Evolutionary conservation across 2,329 filamentous ascomycete genomes (phyloP).

Genomic region (Neonectria neomacrospora): DNA sequence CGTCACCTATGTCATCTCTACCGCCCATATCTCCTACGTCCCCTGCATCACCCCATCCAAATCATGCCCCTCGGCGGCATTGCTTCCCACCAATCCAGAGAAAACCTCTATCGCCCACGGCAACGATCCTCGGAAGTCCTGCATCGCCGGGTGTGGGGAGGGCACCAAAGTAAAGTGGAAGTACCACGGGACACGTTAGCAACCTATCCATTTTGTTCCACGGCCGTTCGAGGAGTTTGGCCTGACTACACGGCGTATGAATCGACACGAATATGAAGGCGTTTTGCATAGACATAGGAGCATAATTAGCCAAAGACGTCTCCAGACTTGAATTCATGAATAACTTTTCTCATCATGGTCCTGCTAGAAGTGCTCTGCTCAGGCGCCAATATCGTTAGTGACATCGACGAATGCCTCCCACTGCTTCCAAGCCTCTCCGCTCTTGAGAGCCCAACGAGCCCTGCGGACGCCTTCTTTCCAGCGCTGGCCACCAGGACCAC

Average conservation of each 20-base stretch:
- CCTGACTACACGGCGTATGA: slow-evolving; percentile 20
- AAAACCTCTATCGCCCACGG: slow-evolving; percentile 32
- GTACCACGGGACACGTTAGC: slow-evolving; percentile 2
- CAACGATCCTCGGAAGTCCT: slow-evolving; percentile 22
- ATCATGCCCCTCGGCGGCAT: slow-evolving; percentile 11
- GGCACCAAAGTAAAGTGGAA: slow-evolving; percentile 7
- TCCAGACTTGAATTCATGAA: slow-evolving; percentile 18
- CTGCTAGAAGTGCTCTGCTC: slow-evolving; percentile 3
- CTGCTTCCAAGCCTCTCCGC: slow-evolving; percentile 84
- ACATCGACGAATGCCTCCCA: slow-evolving; percentile 87
- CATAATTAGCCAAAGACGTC: slow-evolving; percentile 14
- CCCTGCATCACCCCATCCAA: not conserved
- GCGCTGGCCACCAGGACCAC: slow-evolving; percentile 84
- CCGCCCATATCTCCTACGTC: not conserved
- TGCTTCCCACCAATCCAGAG: slow-evolving; percentile 31
- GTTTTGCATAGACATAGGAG: slow-evolving; percentile 17
- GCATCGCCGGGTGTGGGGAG: slow-evolving; percentile 29
- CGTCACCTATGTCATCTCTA: not conserved
- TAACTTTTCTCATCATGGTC: slow-evolving; percentile 12
- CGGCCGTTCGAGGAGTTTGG: slow-evolving; percentile 1
- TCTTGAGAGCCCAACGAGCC: slow-evolving; percentile 88
- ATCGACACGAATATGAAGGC: slow-evolving; percentile 14
- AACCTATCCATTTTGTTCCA: not conserved
- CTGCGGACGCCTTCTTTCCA: slow-evolving; percentile 96
- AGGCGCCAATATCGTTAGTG: slow-evolving; percentile 67